Base-by-base conservation (phyloP, 371 early-diverging fungal species). In the Zychaea mexicana region DNA sequence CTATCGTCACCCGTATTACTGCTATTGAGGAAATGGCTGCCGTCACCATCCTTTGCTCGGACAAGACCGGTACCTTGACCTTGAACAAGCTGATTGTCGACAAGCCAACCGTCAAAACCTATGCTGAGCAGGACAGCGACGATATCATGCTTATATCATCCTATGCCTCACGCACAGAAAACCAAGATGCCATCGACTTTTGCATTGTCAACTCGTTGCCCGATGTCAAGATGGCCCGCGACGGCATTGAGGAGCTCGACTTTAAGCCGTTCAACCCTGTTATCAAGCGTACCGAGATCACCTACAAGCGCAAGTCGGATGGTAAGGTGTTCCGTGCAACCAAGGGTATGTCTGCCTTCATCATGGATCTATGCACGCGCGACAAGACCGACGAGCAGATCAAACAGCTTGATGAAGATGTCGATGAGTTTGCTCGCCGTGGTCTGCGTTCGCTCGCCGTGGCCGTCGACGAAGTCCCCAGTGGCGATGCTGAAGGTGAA, bases 11-110 rank as follows among this genome's bases (percentile, higher is more conserved):
- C 30, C 88, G 90, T 52, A 88, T 97, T 66, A 88, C 92, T 24
- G 90, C 91, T 46, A 93, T 96, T 60, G 98, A 98, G 79, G 94
- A 94, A 65, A 87, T 98, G 74, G 97, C 96, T 22, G 94, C 94
- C 65, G 94, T 94, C 54, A 89, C 90, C 66, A 92, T 96, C 61
- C 92, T 98, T 66, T 96, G 96, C 83, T 92, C 95, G 17, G 98
- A 97, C 83, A 98, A 98, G 88, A 98, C 98, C 12, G 98, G 98
- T 62, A 98, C 98, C 22, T 83, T 98, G 61, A 98, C 98, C 53
- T 87, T 94, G 57, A 96, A 96, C 88, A 92, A 94, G 81, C 90
- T 96, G 78, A 88, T 84, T 71, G 90, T 94, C 47, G 85, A 85
- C 68, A 76, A 81, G 61, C 79, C 85, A 53, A 80, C 87, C 60